Evolutionary conservation across 495 filamentous ascomycete species (phyloP).

Genomic region (Chaetomidium leptoderma): DNA sequence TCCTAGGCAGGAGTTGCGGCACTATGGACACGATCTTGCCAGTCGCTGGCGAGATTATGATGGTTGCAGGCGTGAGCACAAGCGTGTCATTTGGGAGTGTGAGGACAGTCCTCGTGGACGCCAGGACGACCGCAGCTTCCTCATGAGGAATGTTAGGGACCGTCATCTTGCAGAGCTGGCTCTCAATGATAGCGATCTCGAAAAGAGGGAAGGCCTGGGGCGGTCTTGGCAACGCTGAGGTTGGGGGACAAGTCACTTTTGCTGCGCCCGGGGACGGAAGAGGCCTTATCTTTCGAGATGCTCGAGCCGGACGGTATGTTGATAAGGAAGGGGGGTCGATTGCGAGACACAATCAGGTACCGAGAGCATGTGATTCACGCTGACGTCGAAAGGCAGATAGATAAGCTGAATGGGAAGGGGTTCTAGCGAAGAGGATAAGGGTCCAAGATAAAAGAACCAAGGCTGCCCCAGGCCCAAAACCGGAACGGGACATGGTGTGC

Average conservation of each 20-base stretch:
- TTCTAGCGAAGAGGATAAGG: not conserved
- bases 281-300: not conserved
- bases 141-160: constrained; percentile 2
- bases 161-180: constrained; percentile 12
- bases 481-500: not conserved
- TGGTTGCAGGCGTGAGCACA: constrained; percentile 58
- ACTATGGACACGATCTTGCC: constrained; percentile 83
- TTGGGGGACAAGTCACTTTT: not conserved
- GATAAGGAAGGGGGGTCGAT: not conserved
- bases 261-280: not conserved
- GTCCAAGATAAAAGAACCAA: not conserved
- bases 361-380: not conserved
- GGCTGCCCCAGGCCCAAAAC: not conserved
- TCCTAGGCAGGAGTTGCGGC: constrained; percentile 63
- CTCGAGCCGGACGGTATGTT: not conserved
- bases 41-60: constrained; percentile 70
- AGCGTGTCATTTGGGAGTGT: constrained; percentile 58
- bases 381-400: constrained; percentile 1
- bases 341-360: not conserved
- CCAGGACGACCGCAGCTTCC: constrained; percentile 56
- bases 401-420: not conserved
- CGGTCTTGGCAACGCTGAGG: not conserved
- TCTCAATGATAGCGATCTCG: not conserved
- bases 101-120: constrained; percentile 77
- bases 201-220: not conserved